Percentiles rank a stretch among this genome's conserved stretches.
phyloP scores from a whole-genome alignment of 306 rosid species.

The Arachis hypogaea region DNA sequence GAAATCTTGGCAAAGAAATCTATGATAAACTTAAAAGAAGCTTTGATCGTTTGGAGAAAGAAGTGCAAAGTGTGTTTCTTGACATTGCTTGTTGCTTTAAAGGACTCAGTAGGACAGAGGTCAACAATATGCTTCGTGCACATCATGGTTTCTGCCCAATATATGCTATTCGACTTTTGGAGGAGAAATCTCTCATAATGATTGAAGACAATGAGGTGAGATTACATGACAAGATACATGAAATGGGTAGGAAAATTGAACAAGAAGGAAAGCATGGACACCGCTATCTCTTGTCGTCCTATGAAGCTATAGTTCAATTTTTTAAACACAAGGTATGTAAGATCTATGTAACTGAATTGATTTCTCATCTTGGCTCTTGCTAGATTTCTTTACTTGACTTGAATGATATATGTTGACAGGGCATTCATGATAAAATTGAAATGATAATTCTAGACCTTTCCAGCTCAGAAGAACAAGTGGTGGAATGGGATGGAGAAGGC shows the following conservation, averaged over 20 bases:
- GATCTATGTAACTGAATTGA: neutral
- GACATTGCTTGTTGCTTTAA: constrained; percentile 37
- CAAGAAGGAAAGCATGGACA: neutral
- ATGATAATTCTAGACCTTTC: neutral
- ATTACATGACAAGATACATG: constrained; percentile 22
- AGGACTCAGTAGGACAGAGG: neutral
- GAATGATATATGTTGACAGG: neutral
- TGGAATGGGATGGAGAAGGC: neutral
- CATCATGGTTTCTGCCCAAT: neutral
- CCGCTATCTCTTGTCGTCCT: constrained; percentile 4
- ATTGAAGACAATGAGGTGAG: neutral
- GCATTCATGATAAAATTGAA: neutral
- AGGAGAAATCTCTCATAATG: constrained; percentile 30
- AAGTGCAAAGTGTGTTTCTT: constrained; percentile 6
- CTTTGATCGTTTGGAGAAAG: constrained; percentile 17
- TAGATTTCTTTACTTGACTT: no score
- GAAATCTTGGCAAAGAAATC: neutral
- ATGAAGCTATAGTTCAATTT: neutral
- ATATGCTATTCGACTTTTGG: neutral
- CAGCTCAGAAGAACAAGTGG: neutral
- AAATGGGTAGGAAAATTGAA: constrained; percentile 33
- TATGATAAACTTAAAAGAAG: constrained; percentile 19
- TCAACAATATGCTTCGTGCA: neutral
- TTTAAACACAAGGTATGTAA: neutral
- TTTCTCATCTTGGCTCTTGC: no score